These are phyloP conservation scores for Glycyrrhiza uralensis DNA, from an alignment of 306 rosid genomes.

Conservation along the genomic window DNA sequence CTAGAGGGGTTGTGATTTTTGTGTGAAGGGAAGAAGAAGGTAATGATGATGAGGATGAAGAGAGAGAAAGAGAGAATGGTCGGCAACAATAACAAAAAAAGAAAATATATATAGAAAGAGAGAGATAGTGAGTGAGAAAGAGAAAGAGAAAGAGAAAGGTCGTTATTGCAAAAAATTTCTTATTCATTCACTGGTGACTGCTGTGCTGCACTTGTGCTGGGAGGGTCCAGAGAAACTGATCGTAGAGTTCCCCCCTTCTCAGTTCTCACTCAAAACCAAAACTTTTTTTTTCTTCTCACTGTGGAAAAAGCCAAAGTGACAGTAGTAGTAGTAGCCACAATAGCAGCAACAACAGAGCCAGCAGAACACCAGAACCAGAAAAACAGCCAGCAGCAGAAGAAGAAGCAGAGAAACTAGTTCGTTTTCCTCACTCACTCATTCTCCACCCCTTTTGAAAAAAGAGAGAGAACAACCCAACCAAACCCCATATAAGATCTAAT, in stretches of 20 bases:
- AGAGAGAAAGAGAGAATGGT: constrained; percentile 39
- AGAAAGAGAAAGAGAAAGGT: constrained; percentile 42
- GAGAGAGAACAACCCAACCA: neutral
- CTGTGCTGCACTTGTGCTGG: constrained; percentile 26
- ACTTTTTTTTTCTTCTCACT: constrained; percentile 21
- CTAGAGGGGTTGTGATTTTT: neutral
- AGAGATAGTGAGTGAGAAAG: neutral
- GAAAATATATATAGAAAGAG: constrained; percentile 37
- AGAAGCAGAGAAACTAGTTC: neutral
- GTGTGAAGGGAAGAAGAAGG: constrained; percentile 12
- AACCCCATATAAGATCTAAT: constrained; percentile 3
- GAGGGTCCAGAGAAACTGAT: constrained; percentile 28
- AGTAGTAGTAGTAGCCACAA: constrained; percentile 44
- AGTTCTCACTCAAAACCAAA: constrained; percentile 11
- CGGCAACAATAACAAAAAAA: constrained; percentile 22
- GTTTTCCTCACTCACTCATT: neutral
- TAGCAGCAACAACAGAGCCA: constrained; percentile 24
- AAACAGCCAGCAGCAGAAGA: neutral
- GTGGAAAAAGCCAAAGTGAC: constrained; percentile 57
- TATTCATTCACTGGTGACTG: constrained; percentile 18
- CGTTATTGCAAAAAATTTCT: constrained; percentile 52
- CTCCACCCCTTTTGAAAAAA: constrained; percentile 16
- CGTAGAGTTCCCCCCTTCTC: neutral
- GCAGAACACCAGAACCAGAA: too few species aligned
- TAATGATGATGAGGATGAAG: constrained; percentile 28